Evolutionary conservation across 805 yeast genomes (phyloP).

Genomic region (Candida vaughaniae): DNA sequence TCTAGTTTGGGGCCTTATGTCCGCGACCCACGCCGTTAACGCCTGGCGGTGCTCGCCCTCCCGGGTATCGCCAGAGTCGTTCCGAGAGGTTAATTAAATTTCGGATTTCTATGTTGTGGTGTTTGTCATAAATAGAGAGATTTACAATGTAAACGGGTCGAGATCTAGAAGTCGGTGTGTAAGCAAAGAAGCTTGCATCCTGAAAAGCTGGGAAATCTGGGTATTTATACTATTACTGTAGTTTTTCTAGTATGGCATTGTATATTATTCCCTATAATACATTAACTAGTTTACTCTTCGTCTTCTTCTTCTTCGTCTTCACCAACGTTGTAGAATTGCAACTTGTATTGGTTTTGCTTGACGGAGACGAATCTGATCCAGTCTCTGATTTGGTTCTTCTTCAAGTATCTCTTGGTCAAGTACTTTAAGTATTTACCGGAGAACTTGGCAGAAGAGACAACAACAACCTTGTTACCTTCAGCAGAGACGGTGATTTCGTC

Average conservation of each 20-base stretch:
- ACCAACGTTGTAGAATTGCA: constrained; percentile 98
- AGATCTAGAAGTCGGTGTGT: too few species aligned
- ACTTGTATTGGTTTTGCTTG: constrained; percentile 92
- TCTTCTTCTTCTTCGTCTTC: constrained; percentile 88
- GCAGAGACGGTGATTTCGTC: constrained; percentile 83
- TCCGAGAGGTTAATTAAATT: too few species aligned
- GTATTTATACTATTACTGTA: neutral
- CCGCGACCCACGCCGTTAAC: too few species aligned
- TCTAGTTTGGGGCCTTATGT: too few species aligned
- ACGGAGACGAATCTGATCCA: constrained; percentile 99
- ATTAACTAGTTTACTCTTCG: constrained; percentile 62
- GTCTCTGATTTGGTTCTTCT: constrained; percentile 99
- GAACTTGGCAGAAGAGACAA: constrained; percentile 91
- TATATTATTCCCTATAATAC: constrained; percentile 1
- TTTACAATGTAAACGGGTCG: too few species aligned
- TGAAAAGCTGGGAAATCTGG: too few species aligned
- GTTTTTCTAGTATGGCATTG: neutral
- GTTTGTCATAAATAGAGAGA: too few species aligned
- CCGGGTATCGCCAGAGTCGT: too few species aligned
- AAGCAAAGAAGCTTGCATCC: too few species aligned
- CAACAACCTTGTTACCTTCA: constrained; percentile 86
- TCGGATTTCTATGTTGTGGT: too few species aligned
- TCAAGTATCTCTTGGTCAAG: constrained; percentile 99
- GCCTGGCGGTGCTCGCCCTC: too few species aligned
- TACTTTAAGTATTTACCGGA: constrained; percentile 99